These are phyloP conservation scores for Aspergillus nomiae DNA, from an alignment of 2,329 filamentous ascomycete genomes.

Conservation along the genomic window DNA sequence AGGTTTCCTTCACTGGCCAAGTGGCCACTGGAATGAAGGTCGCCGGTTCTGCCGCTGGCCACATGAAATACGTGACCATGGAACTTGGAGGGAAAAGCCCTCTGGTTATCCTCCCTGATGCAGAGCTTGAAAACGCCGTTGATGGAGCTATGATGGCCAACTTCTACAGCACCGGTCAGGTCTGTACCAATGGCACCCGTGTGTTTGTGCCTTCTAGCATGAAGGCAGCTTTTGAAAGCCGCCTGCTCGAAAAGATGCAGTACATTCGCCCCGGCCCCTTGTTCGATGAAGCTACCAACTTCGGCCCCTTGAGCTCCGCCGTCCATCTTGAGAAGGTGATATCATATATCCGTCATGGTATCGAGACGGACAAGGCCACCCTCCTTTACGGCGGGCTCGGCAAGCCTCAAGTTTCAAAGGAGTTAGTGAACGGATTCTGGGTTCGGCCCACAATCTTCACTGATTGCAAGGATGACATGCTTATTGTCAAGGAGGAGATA, in stretches of 20 bases:
- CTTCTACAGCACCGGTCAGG: conserved; percentile 87
- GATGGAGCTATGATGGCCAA: conserved; percentile 92
- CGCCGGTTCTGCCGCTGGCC: conserved; percentile 70
- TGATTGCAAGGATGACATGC: conserved; percentile 81
- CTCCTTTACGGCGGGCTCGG: conserved; percentile 71
- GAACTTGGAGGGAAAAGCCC: conserved; percentile 88
- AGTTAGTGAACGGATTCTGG: conserved; percentile 72
- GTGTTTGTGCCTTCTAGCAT: conserved; percentile 75
- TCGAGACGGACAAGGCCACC: conserved; percentile 70
- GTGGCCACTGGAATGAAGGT: conserved; percentile 83
- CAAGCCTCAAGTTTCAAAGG: conserved; percentile 57
- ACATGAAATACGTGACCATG: conserved; percentile 91
- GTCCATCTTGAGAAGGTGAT: conserved; percentile 75
- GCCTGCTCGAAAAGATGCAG: conserved; percentile 69
- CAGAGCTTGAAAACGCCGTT: conserved; percentile 75
- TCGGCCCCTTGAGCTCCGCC: conserved; percentile 77
- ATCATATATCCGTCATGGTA: conserved; percentile 75
- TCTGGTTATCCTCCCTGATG: conserved; percentile 76
- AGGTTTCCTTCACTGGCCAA: conserved; percentile 89
- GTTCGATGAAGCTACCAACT: conserved; percentile 73
- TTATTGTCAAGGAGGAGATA: conserved; percentile 78
- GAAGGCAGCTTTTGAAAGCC: conserved; percentile 68
- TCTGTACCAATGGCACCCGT: conserved; percentile 89
- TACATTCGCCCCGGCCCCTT: conserved; percentile 72
- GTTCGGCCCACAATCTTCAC: conserved; percentile 82